Evolutionary conservation across 2,329 filamentous ascomycete species (phyloP).

Genomic region (Hypomyces perniciosus): DNA sequence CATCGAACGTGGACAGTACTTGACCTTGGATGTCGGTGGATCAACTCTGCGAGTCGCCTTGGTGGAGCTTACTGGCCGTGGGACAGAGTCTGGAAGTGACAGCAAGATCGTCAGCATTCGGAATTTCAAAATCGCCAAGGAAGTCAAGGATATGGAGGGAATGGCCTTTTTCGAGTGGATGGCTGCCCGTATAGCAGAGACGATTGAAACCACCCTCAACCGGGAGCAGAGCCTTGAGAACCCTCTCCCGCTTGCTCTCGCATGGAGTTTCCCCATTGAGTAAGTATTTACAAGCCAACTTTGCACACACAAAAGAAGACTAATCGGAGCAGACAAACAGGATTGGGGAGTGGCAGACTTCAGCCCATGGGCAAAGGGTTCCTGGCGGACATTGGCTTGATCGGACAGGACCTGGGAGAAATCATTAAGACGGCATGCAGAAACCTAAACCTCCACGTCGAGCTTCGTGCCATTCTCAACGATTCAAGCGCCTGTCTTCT

Average conservation of each 20-base stretch:
- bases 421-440: slow-evolving; percentile 51
- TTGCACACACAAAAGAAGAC: slow-evolving; percentile 15
- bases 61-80: slow-evolving; percentile 50
- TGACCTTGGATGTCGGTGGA: slow-evolving; percentile 63
- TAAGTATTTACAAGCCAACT: slow-evolving; percentile 32
- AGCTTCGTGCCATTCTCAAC: slow-evolving; percentile 58
- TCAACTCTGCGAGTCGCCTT: slow-evolving; percentile 61
- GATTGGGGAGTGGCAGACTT: slow-evolving; percentile 52
- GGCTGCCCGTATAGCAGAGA: slow-evolving; percentile 53
- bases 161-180: slow-evolving; percentile 64
- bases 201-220: slow-evolving; percentile 41
- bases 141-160: slow-evolving; percentile 52
- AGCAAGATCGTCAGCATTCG: slow-evolving; percentile 49
- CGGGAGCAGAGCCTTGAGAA: slow-evolving; percentile 31
- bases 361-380: slow-evolving; percentile 63
- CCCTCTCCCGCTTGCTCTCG: slow-evolving; percentile 53
- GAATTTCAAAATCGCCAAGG: slow-evolving; percentile 50
- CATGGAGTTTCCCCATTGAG: slow-evolving; percentile 68
- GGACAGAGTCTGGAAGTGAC: slow-evolving; percentile 30
- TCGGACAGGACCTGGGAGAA: slow-evolving; percentile 55
- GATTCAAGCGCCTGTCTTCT: slow-evolving; percentile 62
- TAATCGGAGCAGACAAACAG: slow-evolving; percentile 50
- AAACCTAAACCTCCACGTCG: slow-evolving; percentile 45
- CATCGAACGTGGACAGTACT: slow-evolving; percentile 50
- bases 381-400: slow-evolving; percentile 49